Base-by-base conservation (phyloP, 1,284 basidiomycete species). In the Trametes sp. region DNA sequence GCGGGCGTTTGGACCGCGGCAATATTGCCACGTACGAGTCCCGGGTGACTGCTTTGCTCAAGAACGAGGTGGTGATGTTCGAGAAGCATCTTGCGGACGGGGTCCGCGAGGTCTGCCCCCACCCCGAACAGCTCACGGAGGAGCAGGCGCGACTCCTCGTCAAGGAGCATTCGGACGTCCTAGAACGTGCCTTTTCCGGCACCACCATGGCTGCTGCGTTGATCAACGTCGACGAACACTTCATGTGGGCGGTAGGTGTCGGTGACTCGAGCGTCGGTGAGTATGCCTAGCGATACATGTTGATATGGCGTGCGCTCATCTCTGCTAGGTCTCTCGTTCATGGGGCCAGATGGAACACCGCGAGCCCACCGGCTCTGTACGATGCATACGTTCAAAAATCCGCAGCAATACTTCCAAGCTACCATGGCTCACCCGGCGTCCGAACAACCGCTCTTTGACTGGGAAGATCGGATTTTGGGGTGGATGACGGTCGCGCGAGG, bases 191-290 rank as follows among this genome's bases (percentile, higher is more conserved):
- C 16, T 56, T 45, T 21, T 33, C 41, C 14, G 59, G 59, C 11
- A 61, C 59, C 13, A 61, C 49, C 5, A 14, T 61, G 10, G 29
- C 54, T 3, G 13, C 56, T 19, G 54, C 54, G 2, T 10, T 61
- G 19, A 28, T 61, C 29, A 55, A 56, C 24, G 6, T 51, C 7
- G 49, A 61, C 6, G 38, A 53, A 8, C 60, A 33, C 14, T 36
- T 61, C 8, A 52, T 57, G 42, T 62, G 56, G 56, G 31, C 56
- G 5, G 38, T 38, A 8, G 52, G 36, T 26, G 51, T 60, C 4
- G 58, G 51, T 16, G 58, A 60, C 24, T 60, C 51, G 1, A 54
- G 24, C 11, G 35, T 60, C 8, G 58, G 51, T 48, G n/a, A 54
- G 52, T 31, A 41, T 19, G 7, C 16, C 19, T 4, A 14, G 19